Base-by-base conservation (phyloP, 257 asterid genomes). In the Orobanche coerulescens region DNA sequence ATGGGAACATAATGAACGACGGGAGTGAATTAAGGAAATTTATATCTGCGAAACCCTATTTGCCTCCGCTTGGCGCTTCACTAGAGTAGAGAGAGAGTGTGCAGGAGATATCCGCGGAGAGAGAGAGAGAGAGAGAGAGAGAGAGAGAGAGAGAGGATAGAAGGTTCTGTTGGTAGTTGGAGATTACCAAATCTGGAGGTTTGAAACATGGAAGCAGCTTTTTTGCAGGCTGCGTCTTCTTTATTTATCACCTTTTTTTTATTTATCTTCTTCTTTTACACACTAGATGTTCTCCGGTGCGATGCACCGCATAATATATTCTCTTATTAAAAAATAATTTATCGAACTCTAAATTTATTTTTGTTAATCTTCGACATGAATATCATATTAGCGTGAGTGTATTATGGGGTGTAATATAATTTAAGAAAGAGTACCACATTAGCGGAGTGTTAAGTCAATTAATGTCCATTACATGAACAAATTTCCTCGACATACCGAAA, bases 21-120 rank as follows among this genome's bases (percentile, higher is more conserved):
- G 73, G 60, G 73, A 47, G 77, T 65, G 70, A 78, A 46, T 46
- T 60, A 58, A 47, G 43, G 34, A 22, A 49, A 30, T 31, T 53
- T 43, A 33, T 72, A 74, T 43, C 49, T 51, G 56, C 57, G 65
- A 10, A 16, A 59, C 28, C 59, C 10, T 6, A 30, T 58, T 70
- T 22, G 64, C 68, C 74, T n/a, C n/a, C n/a, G n/a, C n/a, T 25
- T 80, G 79, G 63, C n/a, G 65, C 65, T 67, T 62, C 69, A 33
- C 9, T 73, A 71, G 76, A 69, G 72, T 33, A 82, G 77, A 69
- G 68, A 65, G 61, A 4, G 28, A 71, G 78, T 18, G 28, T 6
- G 55, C 1, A n/a, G 31, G 76, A 67, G 66, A 72, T 10, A 65
- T 67, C 71, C 83, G 78, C 72, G 75, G 66, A 48, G 75, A 71